A percentile compares a stretch with the other conserved stretches of the same genome.
Conservation (phyloP, 1,284 basidiomycete species). For the Jaminaea rosea region DNA sequence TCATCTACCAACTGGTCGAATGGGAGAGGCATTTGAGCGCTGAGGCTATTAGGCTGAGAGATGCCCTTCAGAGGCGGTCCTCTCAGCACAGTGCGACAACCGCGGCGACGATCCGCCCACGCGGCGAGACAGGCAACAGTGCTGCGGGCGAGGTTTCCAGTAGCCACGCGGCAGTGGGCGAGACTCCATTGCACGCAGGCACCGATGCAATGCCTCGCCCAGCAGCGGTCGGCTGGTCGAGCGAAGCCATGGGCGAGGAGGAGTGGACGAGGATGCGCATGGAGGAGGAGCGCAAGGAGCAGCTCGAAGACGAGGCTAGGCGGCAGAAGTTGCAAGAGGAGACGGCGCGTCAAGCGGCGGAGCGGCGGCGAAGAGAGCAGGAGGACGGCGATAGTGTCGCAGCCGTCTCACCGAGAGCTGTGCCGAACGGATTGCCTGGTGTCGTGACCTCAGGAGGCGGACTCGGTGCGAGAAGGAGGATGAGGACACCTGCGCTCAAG, state of each 20-base stretch:
- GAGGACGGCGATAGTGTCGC: neutral
- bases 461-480: neutral
- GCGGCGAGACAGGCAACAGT: too few relatives aligned
- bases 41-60: conserved; percentile 19
- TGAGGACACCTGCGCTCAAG: neutral
- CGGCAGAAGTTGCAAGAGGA: conserved; percentile 19
- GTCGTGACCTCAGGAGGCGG: neutral
- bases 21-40: conserved; percentile 67
- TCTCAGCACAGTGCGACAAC: neutral
- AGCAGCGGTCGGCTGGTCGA: conserved; percentile 21
- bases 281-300: conserved; percentile 36
- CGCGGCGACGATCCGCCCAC: neutral
- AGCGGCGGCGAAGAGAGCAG: neutral
- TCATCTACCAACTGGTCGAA: conserved; percentile 91
- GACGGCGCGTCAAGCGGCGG: conserved; percentile 10
- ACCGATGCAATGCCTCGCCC: neutral
- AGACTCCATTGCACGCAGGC: neutral
- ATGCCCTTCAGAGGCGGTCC: too few relatives aligned
- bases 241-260: conserved; percentile 35
- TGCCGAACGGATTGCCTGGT: neutral
- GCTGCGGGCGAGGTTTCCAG: neutral
- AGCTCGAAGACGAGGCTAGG: conserved; percentile 19
- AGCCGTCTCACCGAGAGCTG: neutral
- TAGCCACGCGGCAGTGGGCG: too few relatives aligned
- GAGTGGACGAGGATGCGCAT: conserved; percentile 38